These are phyloP conservation scores for Goffeauzyma gilvescens DNA, from an alignment of 768 basidiomycete species.

Conservation along the genomic window DNA sequence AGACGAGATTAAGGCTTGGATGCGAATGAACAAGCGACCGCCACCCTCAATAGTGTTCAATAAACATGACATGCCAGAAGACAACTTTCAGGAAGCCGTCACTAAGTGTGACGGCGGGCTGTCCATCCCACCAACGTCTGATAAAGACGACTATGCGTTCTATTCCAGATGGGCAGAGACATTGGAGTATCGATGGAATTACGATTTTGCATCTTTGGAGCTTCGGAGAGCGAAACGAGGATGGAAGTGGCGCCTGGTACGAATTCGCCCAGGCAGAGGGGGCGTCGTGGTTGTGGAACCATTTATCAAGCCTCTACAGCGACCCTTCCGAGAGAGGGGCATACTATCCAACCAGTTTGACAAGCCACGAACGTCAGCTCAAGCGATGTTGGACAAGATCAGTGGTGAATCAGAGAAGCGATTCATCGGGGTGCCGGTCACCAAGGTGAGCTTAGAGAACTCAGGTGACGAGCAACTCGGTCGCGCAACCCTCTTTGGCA, in stretches of 20 bases:
- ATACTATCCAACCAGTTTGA: background rate
- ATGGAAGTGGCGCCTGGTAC: slow-evolving; percentile 10
- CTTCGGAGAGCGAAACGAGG: slow-evolving; percentile 5
- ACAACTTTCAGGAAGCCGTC: slow-evolving; percentile 3
- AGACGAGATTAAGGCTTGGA: slow-evolving; percentile 6
- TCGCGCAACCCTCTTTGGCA: background rate
- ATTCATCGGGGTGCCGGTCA: slow-evolving; percentile 6
- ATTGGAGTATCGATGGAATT: slow-evolving; percentile 1
- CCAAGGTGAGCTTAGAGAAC: slow-evolving; percentile 1
- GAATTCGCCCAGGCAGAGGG: slow-evolving; percentile 7
- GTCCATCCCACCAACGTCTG: background rate
- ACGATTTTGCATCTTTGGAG: slow-evolving; percentile 5
- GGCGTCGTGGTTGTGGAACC: slow-evolving; percentile 4
- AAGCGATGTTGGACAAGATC: background rate
- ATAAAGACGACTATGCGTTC: slow-evolving; percentile 1
- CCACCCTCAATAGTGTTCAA: background rate
- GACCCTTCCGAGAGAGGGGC: slow-evolving; percentile 5
- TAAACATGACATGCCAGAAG: too few relatives aligned
- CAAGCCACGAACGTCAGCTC: background rate
- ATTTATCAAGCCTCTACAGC: slow-evolving; percentile 7
- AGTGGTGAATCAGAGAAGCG: slow-evolving; percentile 1
- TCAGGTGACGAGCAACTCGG: background rate
- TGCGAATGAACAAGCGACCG: slow-evolving; percentile 3
- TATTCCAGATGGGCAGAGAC: slow-evolving; percentile 7
- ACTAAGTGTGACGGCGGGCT: background rate